phyloP scores from a whole-genome alignment of 176 grass and related monocot genomes.

The Avena sativa region DNA sequence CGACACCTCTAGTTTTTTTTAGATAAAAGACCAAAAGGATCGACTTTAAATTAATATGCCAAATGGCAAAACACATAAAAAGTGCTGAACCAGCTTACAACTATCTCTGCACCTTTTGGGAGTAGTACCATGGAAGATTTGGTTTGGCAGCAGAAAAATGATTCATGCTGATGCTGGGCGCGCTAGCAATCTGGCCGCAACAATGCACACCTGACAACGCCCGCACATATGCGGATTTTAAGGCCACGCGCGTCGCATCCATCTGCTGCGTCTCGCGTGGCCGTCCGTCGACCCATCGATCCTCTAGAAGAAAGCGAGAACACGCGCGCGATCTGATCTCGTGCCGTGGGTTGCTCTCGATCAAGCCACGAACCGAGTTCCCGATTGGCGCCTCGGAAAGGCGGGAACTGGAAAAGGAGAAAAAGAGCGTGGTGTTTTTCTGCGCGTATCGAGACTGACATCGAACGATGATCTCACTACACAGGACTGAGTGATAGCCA shows the following conservation, averaged over 20 bases:
- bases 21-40: too few species aligned
- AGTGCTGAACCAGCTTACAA: too few species aligned
- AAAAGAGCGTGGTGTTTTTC: background rate
- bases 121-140: too few species aligned
- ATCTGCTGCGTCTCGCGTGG: background rate
- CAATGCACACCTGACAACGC: conserved; percentile 3
- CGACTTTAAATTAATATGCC: too few species aligned
- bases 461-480: background rate
- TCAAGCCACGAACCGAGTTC: too few species aligned
- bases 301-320: background rate
- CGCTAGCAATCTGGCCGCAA: conserved; percentile 22
- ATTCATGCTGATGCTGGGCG: background rate
- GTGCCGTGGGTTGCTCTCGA: background rate
- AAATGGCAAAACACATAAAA: too few species aligned
- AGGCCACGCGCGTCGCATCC: background rate
- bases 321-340: background rate
- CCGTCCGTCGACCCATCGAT: background rate
- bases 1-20: too few species aligned
- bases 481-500: background rate
- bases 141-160: background rate
- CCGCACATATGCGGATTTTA: conserved; percentile 7
- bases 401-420: too few species aligned
- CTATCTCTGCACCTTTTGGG: too few species aligned
- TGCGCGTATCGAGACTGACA: background rate
- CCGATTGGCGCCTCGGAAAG: too few species aligned